phyloP scores from a whole-genome alignment of 2,329 filamentous ascomycete genomes.

The Colletotrichum incanum region DNA sequence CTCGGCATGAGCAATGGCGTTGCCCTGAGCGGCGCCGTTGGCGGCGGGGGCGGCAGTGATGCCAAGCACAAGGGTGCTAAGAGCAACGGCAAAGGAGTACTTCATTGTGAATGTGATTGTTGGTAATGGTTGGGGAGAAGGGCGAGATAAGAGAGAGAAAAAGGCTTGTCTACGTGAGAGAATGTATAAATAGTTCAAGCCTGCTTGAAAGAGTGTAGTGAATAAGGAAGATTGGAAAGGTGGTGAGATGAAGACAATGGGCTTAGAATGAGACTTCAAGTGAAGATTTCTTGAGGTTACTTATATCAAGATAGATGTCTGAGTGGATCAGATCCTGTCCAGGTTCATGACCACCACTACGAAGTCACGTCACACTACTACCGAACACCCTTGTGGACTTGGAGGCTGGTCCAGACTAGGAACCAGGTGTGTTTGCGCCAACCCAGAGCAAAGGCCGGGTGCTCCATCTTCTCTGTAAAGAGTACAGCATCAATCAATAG shows the following conservation, averaged over 20 bases:
- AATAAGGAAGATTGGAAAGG: constrained; percentile 16
- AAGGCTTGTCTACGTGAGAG: constrained; percentile 37
- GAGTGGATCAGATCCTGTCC: background rate
- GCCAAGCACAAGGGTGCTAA: constrained; percentile 39
- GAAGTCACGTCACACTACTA: constrained; percentile 20
- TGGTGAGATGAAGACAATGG: constrained; percentile 20
- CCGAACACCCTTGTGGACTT: background rate
- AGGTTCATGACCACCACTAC: background rate
- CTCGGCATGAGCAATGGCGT: constrained; percentile 35
- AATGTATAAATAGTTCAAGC: constrained; percentile 36
- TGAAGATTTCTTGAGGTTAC: constrained; percentile 24
- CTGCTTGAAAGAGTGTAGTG: constrained; percentile 41
- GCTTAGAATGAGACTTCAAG: background rate
- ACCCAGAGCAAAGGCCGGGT: constrained; percentile 6
- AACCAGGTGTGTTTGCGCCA: background rate
- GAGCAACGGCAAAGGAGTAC: constrained; percentile 34
- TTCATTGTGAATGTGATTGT: constrained; percentile 31
- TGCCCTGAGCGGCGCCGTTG: constrained; percentile 9
- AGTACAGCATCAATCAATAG: constrained; percentile 37
- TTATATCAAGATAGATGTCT: constrained; percentile 30
- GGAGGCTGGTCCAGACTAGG: constrained; percentile 12
- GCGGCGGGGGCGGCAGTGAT: constrained; percentile 34
- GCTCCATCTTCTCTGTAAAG: constrained; percentile 27
- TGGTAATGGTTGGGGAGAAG: constrained; percentile 4
- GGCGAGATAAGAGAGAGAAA: constrained; percentile 14